Evolutionary conservation across 495 filamentous ascomycete genomes (phyloP), one percentile per base, ranked within the genome.

Genomic region (Wilcoxina mikolae): DNA sequence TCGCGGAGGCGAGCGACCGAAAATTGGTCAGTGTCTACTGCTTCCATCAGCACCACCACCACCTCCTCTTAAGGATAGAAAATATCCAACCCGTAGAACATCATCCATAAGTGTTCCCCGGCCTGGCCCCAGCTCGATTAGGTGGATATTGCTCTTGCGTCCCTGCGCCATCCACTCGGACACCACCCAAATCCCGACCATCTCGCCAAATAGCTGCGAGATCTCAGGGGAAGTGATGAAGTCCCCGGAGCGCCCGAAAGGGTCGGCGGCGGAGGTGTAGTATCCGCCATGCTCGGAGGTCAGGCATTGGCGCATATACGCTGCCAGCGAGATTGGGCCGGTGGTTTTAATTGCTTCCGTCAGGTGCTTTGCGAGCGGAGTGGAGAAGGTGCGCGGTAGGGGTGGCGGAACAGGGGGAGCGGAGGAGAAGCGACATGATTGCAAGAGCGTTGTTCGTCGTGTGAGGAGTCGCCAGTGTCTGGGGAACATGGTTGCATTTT

Each of bases 221-320:
- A 98, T 95, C 69, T 98, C 91, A 0, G 91, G 91, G 4, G 87
- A 94, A 0, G 91, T 98, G 42, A 95, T 84, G 56, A 98, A 98
- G 67, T 98, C 91, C 24, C 91, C 91, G 62, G 83, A 82, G 51
- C 76, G 73, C 1, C 91, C 93, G 60, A 98, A 96, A 43, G 89
- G 88, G 62, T 94, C 87, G 53, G 73, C 71, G 31, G 76, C 71
- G 2, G 82, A 77, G 3, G 87, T 95, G 70, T 98, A 98, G 72
- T 98, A 98, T 42, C 91, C 91, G 53, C 85, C 87, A n/a, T 83
- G 72, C 48, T 87, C 82, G 11, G 83, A 83, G 12, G 89, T 95
- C 58, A 98, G 80, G 67, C 90, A 95, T 80, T 95, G 91, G 64
- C 91, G 88, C 91, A 98, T 98, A 69, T 87, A 98, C 33, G 84